phyloP scores from a whole-genome alignment of 2,329 filamentous ascomycete species.

The Truncatella angustata region DNA sequence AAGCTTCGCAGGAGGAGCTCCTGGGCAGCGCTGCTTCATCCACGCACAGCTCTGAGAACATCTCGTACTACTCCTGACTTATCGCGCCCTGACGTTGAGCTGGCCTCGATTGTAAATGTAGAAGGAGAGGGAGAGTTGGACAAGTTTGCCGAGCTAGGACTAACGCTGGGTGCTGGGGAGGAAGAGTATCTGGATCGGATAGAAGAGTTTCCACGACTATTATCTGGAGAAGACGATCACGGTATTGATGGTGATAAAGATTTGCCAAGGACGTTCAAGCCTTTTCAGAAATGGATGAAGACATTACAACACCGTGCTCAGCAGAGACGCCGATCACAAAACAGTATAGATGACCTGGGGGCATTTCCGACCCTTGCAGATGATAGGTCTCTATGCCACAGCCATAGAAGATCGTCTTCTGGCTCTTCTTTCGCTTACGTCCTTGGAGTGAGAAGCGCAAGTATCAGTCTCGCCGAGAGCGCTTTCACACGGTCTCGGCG shows the following conservation, averaged over 20 bases:
- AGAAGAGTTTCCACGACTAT: constrained; percentile 23
- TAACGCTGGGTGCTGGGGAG: constrained; percentile 32
- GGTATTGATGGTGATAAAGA: constrained; percentile 11
- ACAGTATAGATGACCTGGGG: constrained; percentile 18
- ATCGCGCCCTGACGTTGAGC: constrained; percentile 31
- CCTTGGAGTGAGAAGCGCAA: constrained; percentile 77
- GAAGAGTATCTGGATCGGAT: constrained; percentile 18
- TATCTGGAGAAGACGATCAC: constrained; percentile 20
- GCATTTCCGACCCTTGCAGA: constrained; percentile 31
- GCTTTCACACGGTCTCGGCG: constrained; percentile 60
- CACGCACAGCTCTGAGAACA: constrained; percentile 24
- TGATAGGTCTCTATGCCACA: constrained; percentile 25
- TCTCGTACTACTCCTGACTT: constrained; percentile 25
- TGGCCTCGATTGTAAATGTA: constrained; percentile 28
- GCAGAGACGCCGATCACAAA: constrained; percentile 28
- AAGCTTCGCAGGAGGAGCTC: constrained; percentile 36
- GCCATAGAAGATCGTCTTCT: constrained; percentile 62
- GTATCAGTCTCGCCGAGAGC: constrained; percentile 74
- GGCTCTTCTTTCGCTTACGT: constrained; percentile 77
- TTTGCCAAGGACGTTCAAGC: constrained; percentile 25
- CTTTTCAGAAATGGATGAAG: constrained; percentile 73
- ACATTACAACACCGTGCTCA: constrained; percentile 61
- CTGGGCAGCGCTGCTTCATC: constrained; percentile 33
- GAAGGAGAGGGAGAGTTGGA: constrained; percentile 37
- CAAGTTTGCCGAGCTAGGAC: constrained; percentile 38